Percentiles rank a stretch among this genome's conserved stretches.
These are phyloP conservation scores for Cadophora gregata DNA, from an alignment of 2,329 filamentous ascomycete genomes.

Conservation along the genomic window DNA sequence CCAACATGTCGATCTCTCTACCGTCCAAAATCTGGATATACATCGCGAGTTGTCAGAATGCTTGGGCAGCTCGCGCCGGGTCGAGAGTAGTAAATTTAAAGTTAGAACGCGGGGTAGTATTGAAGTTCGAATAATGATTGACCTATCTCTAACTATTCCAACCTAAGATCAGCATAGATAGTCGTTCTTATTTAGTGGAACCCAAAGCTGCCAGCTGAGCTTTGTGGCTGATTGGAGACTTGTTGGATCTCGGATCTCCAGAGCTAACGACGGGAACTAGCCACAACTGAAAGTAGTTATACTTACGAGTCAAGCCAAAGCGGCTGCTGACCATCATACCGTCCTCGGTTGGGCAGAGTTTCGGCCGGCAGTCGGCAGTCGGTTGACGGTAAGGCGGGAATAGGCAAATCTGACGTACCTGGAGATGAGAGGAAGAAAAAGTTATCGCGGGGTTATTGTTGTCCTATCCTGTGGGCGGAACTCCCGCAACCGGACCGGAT, in stretches of 20 bases:
- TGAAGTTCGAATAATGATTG: neutral
- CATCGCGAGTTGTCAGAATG: too few species aligned
- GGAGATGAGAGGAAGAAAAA: too few species aligned
- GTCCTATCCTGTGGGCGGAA: too few species aligned
- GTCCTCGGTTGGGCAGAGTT: neutral
- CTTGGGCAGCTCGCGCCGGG: neutral
- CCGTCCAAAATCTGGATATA: too few species aligned
- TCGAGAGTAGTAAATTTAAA: neutral
- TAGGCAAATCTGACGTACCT: neutral
- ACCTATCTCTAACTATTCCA: neutral
- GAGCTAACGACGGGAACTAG: neutral
- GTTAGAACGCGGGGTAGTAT: conserved; percentile 9
- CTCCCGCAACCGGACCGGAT: too few species aligned
- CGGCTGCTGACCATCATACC: neutral
- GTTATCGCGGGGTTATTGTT: too few species aligned
- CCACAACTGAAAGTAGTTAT: neutral
- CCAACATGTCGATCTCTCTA: neutral
- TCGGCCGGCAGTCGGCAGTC: neutral
- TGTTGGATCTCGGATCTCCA: neutral
- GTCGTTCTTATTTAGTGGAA: neutral
- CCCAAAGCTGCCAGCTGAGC: neutral
- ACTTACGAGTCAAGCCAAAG: neutral
- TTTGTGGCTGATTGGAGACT: too few species aligned
- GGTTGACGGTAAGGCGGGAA: neutral
- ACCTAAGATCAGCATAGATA: neutral